A percentile compares a stretch with the other conserved stretches of the same genome.
Conservation (phyloP, 31 red algal genomes). For the Odonthalia washingtoniensis region DNA sequence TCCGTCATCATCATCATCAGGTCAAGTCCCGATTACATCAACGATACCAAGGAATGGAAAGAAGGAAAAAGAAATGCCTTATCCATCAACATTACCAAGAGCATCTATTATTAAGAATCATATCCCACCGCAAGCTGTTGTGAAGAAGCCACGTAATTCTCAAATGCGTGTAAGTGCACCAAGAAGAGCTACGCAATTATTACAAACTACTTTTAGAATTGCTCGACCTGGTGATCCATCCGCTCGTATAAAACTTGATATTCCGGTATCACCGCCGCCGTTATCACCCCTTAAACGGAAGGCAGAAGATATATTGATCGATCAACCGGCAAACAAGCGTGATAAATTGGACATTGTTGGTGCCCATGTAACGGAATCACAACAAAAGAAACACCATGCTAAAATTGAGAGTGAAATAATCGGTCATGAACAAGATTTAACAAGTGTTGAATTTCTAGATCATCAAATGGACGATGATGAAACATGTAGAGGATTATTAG, state of each 20-base stretch:
- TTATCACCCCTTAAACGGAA: neutral
- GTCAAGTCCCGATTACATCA: neutral
- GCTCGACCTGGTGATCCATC: constrained; percentile 8
- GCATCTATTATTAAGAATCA: constrained; percentile 1
- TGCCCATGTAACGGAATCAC: neutral
- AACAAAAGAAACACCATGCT: neutral
- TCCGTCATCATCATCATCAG: neutral
- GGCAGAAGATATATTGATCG: neutral
- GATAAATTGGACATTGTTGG: neutral
- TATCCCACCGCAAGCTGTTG: neutral
- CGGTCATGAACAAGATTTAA: neutral
- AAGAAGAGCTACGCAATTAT: neutral
- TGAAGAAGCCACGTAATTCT: neutral
- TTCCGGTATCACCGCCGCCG: neutral
- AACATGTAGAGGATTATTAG: neutral
- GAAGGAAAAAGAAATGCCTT: constrained; percentile 24
- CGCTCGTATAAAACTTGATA: constrained; percentile 36
- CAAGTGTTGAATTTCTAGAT: neutral
- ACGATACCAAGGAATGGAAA: constrained; percentile 32
- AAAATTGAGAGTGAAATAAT: neutral
- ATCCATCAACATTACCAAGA: constrained; percentile 12
- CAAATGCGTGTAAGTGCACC: constrained; percentile 25
- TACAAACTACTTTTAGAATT: constrained; percentile 31
- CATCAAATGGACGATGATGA: constrained; percentile 4
- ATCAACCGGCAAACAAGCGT: neutral